Conservation (phyloP, 257 asterid species). For the Ballota nigra region DNA sequence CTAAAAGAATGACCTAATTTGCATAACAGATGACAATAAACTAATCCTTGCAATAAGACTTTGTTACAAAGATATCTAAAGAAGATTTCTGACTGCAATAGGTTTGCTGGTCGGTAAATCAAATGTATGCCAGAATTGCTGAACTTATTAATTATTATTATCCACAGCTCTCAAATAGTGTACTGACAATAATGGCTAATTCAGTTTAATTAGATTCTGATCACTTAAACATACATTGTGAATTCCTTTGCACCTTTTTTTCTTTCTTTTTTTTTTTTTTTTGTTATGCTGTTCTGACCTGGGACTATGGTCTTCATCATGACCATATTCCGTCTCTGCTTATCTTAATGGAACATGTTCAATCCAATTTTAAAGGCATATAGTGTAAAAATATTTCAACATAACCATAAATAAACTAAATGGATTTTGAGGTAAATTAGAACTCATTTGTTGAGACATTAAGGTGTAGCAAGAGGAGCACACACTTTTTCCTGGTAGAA, state of each 20-base stretch:
- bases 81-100: background rate
- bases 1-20: background rate
- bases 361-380: background rate
- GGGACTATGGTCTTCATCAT: background rate
- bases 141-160: background rate
- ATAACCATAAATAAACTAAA: background rate
- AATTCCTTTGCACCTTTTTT: background rate
- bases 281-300: background rate
- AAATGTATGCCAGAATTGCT: background rate
- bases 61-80: background rate
- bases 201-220: background rate
- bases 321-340: background rate
- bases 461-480: background rate
- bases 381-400: background rate
- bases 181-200: background rate
- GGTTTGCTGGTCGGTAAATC: conserved; percentile 1
- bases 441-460: background rate
- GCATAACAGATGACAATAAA: background rate
- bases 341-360: background rate
- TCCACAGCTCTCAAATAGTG: background rate
- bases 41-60: background rate
- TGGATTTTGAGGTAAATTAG: background rate
- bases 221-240: background rate
- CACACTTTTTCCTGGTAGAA: background rate
- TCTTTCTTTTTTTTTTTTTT: background rate